Conservation (phyloP, 2,329 filamentous ascomycete species). For the Cladosporium colombiae region DNA sequence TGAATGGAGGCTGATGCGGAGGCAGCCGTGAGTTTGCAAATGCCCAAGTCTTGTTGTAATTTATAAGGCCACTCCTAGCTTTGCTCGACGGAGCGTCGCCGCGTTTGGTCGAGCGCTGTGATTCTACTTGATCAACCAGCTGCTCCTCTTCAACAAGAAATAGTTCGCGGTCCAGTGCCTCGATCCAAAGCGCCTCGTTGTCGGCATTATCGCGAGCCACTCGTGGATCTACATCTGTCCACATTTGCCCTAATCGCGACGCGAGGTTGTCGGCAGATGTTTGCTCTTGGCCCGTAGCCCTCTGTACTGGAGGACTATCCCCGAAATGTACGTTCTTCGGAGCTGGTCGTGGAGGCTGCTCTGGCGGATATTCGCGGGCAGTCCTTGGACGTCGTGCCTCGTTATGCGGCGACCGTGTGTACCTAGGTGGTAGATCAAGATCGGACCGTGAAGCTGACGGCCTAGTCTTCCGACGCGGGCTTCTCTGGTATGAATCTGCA, state of each 20-base stretch:
- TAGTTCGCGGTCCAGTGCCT: slow-evolving; percentile 17
- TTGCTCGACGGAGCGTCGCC: not conserved
- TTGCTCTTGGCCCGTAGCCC: too few species aligned
- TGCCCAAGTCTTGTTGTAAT: slow-evolving; percentile 65
- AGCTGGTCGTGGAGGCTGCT: slow-evolving; percentile 7
- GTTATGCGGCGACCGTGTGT: not conserved
- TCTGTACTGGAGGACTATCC: not conserved
- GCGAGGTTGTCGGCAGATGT: not conserved
- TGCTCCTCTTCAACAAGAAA: slow-evolving; percentile 11
- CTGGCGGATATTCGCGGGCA: not conserved
- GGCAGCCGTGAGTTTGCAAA: slow-evolving; percentile 79
- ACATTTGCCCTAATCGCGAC: not conserved
- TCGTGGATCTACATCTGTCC: slow-evolving; percentile 6
- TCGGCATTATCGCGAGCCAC: not conserved
- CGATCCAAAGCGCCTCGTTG: slow-evolving; percentile 11
- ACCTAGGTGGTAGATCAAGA: not conserved
- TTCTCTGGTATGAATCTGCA: not conserved
- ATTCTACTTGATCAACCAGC: not conserved
- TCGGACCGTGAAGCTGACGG: not conserved
- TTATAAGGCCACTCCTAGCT: slow-evolving; percentile 23
- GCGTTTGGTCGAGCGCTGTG: slow-evolving; percentile 2
- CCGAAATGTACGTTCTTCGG: slow-evolving; percentile 6
- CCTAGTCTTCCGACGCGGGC: not conserved
- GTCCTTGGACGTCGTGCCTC: not conserved
- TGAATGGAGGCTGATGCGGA: slow-evolving; percentile 64